Conservation (phyloP, 75 land plant species). For the Ceratopteris richardii region DNA sequence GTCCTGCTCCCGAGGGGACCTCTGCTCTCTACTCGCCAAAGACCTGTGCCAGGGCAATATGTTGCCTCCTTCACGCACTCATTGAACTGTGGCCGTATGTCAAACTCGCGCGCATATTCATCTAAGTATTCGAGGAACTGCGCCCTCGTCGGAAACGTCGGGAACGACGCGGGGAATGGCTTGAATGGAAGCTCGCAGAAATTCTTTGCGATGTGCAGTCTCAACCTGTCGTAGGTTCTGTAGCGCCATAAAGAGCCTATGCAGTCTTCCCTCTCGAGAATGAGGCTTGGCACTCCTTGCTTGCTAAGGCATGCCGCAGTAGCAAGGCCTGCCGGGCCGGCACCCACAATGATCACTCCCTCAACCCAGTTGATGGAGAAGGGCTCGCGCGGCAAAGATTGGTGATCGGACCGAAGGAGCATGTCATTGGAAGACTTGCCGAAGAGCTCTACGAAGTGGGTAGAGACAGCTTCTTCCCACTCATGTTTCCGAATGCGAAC, state of each 20-base stretch:
- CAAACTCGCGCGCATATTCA: conserved; percentile 42
- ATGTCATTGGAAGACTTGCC: no score
- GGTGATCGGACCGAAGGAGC: no score
- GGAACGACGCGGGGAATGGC: conserved; percentile 55
- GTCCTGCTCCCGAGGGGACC: conserved; percentile 6
- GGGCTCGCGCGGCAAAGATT: no score
- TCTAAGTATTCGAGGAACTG: conserved; percentile 65
- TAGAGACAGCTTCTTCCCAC: no score
- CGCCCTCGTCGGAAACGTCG: conserved; percentile 51
- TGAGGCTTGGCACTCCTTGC: conserved; percentile 28
- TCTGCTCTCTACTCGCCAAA: conserved; percentile 41
- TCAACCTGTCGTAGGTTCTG: conserved; percentile 61
- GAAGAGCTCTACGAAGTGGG: no score
- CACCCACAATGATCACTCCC: conserved; percentile 76
- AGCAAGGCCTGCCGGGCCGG: conserved; percentile 82
- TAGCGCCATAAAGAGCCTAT: conserved; percentile 76
- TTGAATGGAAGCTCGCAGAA: conserved; percentile 72
- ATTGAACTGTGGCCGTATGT: conserved; percentile 42
- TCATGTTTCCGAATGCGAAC: no score
- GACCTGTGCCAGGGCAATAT: conserved; percentile 14
- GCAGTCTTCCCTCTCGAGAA: conserved; percentile 57
- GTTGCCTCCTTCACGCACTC: conserved; percentile 29
- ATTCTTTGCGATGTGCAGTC: conserved; percentile 62
- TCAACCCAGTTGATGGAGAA: conserved; percentile 9
- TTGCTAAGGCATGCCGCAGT: conserved; percentile 55